phyloP scores from a whole-genome alignment of 179 eudicot species.

The Silene noctiflora region DNA sequence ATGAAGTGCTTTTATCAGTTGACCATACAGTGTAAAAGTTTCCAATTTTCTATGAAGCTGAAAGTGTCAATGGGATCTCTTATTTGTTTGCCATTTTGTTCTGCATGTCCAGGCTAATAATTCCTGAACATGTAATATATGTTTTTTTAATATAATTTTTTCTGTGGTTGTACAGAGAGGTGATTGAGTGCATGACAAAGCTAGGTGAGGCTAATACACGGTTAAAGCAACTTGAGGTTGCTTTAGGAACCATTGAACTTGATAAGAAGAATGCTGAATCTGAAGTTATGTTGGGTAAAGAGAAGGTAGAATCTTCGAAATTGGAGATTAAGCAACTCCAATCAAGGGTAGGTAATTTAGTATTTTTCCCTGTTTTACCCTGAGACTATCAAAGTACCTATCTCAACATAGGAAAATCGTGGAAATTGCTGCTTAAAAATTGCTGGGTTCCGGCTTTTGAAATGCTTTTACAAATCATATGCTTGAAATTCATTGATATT shows the following conservation, averaged over 20 bases:
- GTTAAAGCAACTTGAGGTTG: conserved; percentile 63
- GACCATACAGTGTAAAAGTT: background rate
- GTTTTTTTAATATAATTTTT: background rate
- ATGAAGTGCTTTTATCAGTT: background rate
- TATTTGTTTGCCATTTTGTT: background rate
- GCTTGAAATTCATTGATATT: background rate
- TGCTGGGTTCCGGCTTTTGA: background rate
- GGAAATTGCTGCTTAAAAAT: background rate
- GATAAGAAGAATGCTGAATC: conserved; percentile 63
- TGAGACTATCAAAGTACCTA: background rate
- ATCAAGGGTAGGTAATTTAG: conserved; percentile 45
- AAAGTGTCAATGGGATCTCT: background rate
- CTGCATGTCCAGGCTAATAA: conserved; percentile 3
- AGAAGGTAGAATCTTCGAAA: conserved; percentile 48
- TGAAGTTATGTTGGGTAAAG: conserved; percentile 55
- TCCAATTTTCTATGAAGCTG: conserved; percentile 13
- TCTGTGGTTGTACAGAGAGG: conserved; percentile 54
- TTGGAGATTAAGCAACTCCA: conserved; percentile 61
- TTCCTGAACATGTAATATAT: background rate
- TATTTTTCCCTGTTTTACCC: background rate
- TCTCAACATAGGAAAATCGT: background rate
- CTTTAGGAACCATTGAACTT: conserved; percentile 59
- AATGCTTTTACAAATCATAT: background rate
- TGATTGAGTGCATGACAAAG: conserved; percentile 70
- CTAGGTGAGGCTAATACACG: conserved; percentile 64